Conservation (phyloP, 2,329 filamentous ascomycete genomes). For the Grosmannia clavigera region DNA sequence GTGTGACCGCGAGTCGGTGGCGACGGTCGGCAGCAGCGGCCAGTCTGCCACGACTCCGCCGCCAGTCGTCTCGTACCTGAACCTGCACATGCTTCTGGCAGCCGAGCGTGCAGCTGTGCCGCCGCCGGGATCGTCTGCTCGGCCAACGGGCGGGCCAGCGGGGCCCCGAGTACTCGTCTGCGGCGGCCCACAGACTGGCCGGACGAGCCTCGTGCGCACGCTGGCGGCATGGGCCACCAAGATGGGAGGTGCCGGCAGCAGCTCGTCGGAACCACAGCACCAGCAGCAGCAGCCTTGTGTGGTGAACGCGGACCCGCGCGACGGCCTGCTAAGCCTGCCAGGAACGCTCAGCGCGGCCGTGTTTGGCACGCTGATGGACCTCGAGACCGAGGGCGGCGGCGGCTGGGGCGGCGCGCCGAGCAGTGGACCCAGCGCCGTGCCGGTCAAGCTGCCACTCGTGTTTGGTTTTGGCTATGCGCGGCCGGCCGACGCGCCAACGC, state of each 20-base stretch:
- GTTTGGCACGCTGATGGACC: conserved; percentile 75
- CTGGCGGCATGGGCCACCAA: conserved; percentile 70
- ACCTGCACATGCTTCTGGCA: conserved; percentile 79
- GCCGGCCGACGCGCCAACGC: conserved; percentile 56
- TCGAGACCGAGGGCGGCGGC: conserved; percentile 56
- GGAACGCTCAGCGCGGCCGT: conserved; percentile 79
- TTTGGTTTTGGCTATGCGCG: conserved; percentile 73
- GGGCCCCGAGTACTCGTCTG: conserved; percentile 79
- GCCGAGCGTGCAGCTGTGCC: conserved; percentile 50
- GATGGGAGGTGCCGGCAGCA: conserved; percentile 28
- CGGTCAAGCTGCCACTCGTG: conserved; percentile 83
- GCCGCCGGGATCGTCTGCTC: conserved; percentile 5
- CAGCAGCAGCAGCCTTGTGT: conserved; percentile 58
- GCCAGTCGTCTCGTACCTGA: conserved; percentile 67
- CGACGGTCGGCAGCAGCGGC: conserved; percentile 14
- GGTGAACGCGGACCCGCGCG: conserved; percentile 72
- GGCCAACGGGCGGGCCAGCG: conserved; percentile 28
- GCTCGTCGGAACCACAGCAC: conserved; percentile 31
- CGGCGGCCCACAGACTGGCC: conserved; percentile 66
- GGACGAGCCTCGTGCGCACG: conserved; percentile 68
- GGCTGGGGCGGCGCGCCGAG: conserved; percentile 87
- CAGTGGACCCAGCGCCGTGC: conserved; percentile 75
- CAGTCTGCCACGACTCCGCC: conserved; percentile 28
- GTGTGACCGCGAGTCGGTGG: conserved; percentile 48
- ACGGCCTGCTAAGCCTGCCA: conserved; percentile 65